phyloP scores from a whole-genome alignment of 2,329 filamentous ascomycete genomes.

The Aspergillus jensenii region DNA sequence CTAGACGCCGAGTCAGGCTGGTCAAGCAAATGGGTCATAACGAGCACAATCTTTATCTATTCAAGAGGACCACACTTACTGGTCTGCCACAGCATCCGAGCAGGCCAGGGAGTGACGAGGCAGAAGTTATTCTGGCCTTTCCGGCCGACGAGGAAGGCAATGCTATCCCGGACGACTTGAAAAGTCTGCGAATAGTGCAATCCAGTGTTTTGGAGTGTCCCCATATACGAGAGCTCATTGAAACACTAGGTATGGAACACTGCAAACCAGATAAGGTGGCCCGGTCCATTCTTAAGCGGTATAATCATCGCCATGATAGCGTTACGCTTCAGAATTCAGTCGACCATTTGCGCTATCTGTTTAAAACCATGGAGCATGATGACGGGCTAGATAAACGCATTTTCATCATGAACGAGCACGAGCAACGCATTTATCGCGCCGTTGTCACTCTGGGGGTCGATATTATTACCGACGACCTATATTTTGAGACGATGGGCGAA shows the following conservation, averaged over 20 bases:
- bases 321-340: not conserved
- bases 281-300: not conserved
- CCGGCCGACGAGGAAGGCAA: not conserved
- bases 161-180: not conserved
- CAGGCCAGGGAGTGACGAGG: conserved; percentile 6
- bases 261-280: not conserved
- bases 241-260: not conserved
- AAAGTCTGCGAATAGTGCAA: not conserved
- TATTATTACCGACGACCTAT: conserved; percentile 1
- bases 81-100: conserved; percentile 6
- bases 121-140: conserved; percentile 45
- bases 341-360: conserved; percentile 2
- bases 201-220: not conserved
- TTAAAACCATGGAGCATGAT: not conserved
- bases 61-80: conserved; percentile 26
- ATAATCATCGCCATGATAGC: not conserved
- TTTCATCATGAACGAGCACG: conserved; percentile 3
- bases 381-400: not conserved
- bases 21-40: not conserved
- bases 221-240: not conserved
- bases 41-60: conserved; percentile 25
- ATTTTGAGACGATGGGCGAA: conserved; percentile 1
- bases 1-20: not conserved
- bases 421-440: not conserved
- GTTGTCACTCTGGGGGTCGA: not conserved